Percentiles rank a stretch among this genome's conserved stretches.
These are phyloP conservation scores for Rhynchospora pubera DNA, from an alignment of 176 grass and related monocot genomes.

Conservation along the genomic window DNA sequence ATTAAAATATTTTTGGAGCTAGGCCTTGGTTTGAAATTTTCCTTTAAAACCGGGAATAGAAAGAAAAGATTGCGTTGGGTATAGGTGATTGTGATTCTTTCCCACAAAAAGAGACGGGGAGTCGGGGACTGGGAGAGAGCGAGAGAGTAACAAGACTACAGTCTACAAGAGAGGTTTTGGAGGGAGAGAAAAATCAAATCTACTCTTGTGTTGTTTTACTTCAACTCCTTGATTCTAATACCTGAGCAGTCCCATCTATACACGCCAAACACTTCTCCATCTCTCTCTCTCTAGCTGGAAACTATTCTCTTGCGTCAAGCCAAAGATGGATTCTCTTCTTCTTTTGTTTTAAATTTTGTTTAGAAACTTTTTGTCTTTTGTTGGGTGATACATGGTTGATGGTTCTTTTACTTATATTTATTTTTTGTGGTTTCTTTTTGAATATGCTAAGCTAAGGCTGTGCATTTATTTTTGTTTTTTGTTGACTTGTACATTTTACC, in stretches of 20 bases:
- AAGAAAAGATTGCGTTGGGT: background rate
- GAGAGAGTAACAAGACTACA: background rate
- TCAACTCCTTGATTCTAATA: background rate
- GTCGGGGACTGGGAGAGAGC: too few species aligned
- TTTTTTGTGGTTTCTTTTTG: too few species aligned
- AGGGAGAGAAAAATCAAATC: background rate
- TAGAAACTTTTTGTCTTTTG: background rate
- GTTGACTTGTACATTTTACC: too few species aligned
- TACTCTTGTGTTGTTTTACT: background rate
- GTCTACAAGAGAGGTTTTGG: background rate
- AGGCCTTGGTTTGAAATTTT: background rate
- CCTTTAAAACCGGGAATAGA: background rate
- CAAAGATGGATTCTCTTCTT: background rate
- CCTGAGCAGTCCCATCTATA: slow-evolving; percentile 25
- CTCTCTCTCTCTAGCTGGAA: background rate
- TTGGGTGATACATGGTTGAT: background rate
- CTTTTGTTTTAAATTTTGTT: background rate
- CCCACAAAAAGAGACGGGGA: background rate
- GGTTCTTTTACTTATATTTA: background rate
- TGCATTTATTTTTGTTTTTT: too few species aligned
- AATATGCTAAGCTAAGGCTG: too few species aligned
- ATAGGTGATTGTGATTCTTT: background rate
- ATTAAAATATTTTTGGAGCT: too few species aligned
- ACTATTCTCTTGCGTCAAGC: background rate
- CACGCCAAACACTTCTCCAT: slow-evolving; percentile 1